Conservation (phyloP, 176 grass and related monocot species). For the sorghum (Sorghum bicolor) region DNA sequence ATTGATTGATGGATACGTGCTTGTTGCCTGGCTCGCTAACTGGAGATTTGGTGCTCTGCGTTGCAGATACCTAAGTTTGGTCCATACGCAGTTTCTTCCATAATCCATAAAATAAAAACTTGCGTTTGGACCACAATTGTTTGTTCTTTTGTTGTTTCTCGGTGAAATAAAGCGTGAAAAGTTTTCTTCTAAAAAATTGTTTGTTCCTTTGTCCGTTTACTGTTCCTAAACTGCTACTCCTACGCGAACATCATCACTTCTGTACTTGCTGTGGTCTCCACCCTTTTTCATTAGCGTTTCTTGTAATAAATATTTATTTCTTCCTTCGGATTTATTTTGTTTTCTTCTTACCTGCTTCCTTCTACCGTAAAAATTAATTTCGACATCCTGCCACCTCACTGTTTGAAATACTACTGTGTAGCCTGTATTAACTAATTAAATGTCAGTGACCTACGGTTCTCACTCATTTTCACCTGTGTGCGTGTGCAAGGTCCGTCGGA, state of each 20-base stretch:
- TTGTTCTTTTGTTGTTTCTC: background rate
- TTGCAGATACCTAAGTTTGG: background rate
- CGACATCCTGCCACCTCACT: background rate
- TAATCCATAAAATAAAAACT: background rate
- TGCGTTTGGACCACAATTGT: background rate
- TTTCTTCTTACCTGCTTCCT: background rate
- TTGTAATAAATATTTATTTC: background rate
- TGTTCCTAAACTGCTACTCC: background rate
- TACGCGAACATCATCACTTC: background rate
- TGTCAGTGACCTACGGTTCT: background rate
- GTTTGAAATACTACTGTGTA: background rate
- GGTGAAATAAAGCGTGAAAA: no score
- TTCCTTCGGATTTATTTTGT: background rate
- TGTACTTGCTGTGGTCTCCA: background rate
- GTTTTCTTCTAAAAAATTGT: background rate
- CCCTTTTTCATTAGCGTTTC: background rate
- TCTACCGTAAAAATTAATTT: background rate
- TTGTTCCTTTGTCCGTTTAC: background rate
- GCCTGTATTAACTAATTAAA: background rate
- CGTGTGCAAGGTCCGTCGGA: slow-evolving; percentile 16
- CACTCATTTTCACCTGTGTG: background rate
- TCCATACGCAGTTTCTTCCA: background rate
- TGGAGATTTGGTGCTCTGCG: background rate
- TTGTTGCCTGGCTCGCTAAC: background rate
- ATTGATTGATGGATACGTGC: background rate